Base-by-base conservation (phyloP, 78 protist genomes). In the Polysphondylium violaceum region DNA sequence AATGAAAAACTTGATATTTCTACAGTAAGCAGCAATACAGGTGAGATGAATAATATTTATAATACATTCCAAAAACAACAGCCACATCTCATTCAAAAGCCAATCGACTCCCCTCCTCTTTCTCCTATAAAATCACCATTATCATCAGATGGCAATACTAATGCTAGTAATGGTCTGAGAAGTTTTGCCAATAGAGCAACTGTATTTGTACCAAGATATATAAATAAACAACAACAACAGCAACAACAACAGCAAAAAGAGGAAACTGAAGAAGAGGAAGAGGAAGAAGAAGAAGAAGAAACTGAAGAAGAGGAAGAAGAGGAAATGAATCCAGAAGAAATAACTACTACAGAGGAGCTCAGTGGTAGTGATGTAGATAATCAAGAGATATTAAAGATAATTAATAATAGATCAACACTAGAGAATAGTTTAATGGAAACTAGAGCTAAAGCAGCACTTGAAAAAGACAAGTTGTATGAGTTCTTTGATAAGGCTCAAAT, bases 401-500 rank as follows among this genome's bases (percentile, higher is more conserved):
- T 71, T 33, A 43, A 41, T 7, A 83, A 51, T 38, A 69, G 91
- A 51, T 27, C 78, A 8, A 38, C 41, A 11, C 17, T 83, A 11
- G 91, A 83, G n/a, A 29, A 50, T 3, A 56, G 41, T 7, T 35
- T 83, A 29, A 25, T 55, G 21, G 91, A 83, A 2, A 59, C 55
- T 41, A 47, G 91, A 14, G 51, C 31, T 16, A 83, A 69, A 36
- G 35, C 63, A 1, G 91, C 67, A 44, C 12, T 25, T 5, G 91
- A 83, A 69, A 51, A 72, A 55, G 12, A 27, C 31, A 67, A 74
- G 47, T 47, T 83, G 3, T 14, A n/a, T 16, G 73, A 83, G 7
- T 69, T 50, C 17, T 83, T 83, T 27, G 59, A 31, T 41, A 67
- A 69, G 21, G 91, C 91, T n/a, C 67, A 83, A 43, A 43, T 55